A percentile compares a stretch with the other conserved stretches of the same genome.
phyloP scores from a whole-genome alignment of 768 basidiomycete genomes.

The Boletellus ananas region DNA sequence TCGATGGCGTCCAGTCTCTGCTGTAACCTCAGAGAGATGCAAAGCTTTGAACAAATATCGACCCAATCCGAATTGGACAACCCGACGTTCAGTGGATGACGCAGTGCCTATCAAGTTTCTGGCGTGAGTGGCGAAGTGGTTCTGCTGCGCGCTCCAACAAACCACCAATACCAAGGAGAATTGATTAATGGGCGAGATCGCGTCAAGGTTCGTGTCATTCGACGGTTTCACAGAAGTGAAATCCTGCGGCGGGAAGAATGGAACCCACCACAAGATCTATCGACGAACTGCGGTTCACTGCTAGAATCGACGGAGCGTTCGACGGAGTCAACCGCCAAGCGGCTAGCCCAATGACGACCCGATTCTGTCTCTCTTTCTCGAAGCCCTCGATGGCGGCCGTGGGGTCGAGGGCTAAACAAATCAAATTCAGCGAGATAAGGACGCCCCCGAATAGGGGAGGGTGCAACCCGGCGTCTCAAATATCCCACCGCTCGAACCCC shows the following conservation, averaged over 20 bases:
- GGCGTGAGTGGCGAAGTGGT: slow-evolving; percentile 54
- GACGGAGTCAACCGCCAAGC: slow-evolving; percentile 47
- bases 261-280: slow-evolving; percentile 54
- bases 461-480: slow-evolving; percentile 34
- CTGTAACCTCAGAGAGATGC: slow-evolving; percentile 55
- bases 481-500: slow-evolving; percentile 27
- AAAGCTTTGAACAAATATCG: slow-evolving; percentile 39
- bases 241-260: slow-evolving; percentile 43
- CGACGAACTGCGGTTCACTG: slow-evolving; percentile 49
- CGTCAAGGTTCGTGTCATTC: slow-evolving; percentile 38
- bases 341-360: slow-evolving; percentile 45
- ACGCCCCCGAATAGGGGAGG: slow-evolving; percentile 6
- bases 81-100: slow-evolving; percentile 46
- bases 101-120: slow-evolving; percentile 50
- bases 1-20: slow-evolving; percentile 17
- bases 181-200: slow-evolving; percentile 39
- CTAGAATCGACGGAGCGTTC: slow-evolving; percentile 68
- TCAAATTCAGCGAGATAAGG: slow-evolving; percentile 17
- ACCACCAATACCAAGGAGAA: slow-evolving; percentile 51
- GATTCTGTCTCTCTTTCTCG: slow-evolving; percentile 45
- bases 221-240: slow-evolving; percentile 50
- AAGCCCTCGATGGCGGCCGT: slow-evolving; percentile 47
- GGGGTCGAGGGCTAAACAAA: slow-evolving; percentile 46
- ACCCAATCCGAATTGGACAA: slow-evolving; percentile 40
- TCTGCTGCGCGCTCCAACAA: slow-evolving; percentile 49